phyloP scores from a whole-genome alignment of 177 flowering plant species.

The Tripterygium wilfordii region DNA sequence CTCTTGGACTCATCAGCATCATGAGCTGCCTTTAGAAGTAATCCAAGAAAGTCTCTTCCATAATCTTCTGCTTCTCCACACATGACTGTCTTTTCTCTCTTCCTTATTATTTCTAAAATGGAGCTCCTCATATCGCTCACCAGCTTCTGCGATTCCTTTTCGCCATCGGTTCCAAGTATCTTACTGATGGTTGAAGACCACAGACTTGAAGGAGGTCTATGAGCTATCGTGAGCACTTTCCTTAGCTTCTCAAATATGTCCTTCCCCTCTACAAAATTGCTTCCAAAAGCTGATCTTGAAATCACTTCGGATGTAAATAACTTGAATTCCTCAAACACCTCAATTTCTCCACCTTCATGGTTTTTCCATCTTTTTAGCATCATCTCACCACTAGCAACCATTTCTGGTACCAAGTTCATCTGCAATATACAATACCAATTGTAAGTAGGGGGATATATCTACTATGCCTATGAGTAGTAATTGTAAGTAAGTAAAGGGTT shows the following conservation, averaged over 20 bases:
- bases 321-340: slow-evolving; percentile 30
- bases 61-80: slow-evolving; percentile 10
- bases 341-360: slow-evolving; percentile 25
- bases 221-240: slow-evolving; percentile 9
- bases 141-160: slow-evolving; percentile 27
- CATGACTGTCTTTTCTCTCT: slow-evolving; percentile 23
- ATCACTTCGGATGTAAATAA: slow-evolving; percentile 36
- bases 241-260: slow-evolving; percentile 28
- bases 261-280: slow-evolving; percentile 39
- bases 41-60: slow-evolving; percentile 42
- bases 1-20: slow-evolving; percentile 24
- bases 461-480: too few species aligned
- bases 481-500: too few species aligned
- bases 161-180: slow-evolving; percentile 15
- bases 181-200: slow-evolving; percentile 27
- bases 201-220: slow-evolving; percentile 9
- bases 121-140: slow-evolving; percentile 18
- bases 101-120: slow-evolving; percentile 21
- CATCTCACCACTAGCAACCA: slow-evolving; percentile 25
- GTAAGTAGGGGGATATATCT: too few species aligned
- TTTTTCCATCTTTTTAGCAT: slow-evolving; percentile 38
- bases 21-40: slow-evolving; percentile 25
- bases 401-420: slow-evolving; percentile 26
- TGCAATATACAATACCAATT: too few species aligned
- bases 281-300: slow-evolving; percentile 44